Evolutionary conservation across 73 alveolate genomes (phyloP), one percentile per base, ranked within the genome.

Genomic region (Stentor coeruleus): DNA sequence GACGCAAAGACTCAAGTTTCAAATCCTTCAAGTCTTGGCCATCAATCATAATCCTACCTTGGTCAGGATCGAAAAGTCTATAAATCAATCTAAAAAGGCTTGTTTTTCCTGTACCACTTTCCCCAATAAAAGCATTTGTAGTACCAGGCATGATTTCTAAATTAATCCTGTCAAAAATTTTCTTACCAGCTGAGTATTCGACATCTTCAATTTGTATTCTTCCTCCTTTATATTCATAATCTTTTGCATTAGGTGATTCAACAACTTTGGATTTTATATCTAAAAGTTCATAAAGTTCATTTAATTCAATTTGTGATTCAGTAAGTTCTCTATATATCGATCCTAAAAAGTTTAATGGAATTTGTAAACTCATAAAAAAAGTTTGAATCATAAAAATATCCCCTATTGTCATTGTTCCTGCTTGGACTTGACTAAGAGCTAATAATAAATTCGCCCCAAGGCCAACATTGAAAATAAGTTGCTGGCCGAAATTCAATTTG

Each of bases 331-430:
- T 92, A 84, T 90, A 89, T 59, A 92, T 59, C 0, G 92, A 91
- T 28, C 98, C 98, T 91, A 94, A 84, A 80, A 81, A 77, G 81
- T 80, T 81, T 20, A 94, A 84, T 11, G 98, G 98, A 35, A 2
- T 3, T 36, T 26, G 85, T 3, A 93, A 79, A 60, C 91, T 87
- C 86, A 94, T 33, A 83, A 94, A 90, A 28, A 94, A 79, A 2
- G 98, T 90, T 82, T 94, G 86, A 33, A 94, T 85, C 89, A 94
- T 74, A 14, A 94, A 94, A 74, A 94, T 85, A 85, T 94, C 98
- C 3, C 98, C 98, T 31, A 96, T 87, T 11, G 98, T 94, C 74
- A 94, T 75, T 36, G 80, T 55, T 3, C 98, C 98, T 11, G 74
- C 59, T 20, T 86, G 39, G 2, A 94, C 94, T 33, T 83, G 96